Evolutionary conservation across 108 stramenopile species (phyloP), one percentile per base, ranked within the genome.

Genomic region (Discostella pseudostelligera): DNA sequence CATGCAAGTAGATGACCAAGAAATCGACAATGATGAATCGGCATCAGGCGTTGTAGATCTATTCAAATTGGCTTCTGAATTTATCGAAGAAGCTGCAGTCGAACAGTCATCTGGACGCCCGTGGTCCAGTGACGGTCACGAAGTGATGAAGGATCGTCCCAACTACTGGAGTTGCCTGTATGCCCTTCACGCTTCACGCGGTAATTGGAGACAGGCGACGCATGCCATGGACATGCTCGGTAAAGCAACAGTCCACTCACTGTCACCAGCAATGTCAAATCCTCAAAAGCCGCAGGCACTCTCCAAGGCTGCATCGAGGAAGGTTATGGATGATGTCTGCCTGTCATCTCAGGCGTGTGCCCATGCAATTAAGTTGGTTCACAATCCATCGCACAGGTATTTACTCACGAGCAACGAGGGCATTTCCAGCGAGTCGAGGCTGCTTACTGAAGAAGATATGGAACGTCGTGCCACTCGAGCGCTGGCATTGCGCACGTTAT

Each of bases 111-210:
- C 28, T 20, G 3, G 24, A 28, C 26, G 47, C 29, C 32, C 37
- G 21, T 11, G 12, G 2, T 44, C 17, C 25, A 50, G 39, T 63
- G 73, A 44, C 62, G 83, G 28, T 26, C 70, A 36, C 71, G 82
- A 53, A 22, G 45, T 45, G 36, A 59, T 32, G 72, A 76, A 26
- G 40, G 67, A 36, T 25, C 58, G 76, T 16, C 70, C 84, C 16
- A 84, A 90, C 62, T 90, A 85, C 61, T 79, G 77, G 67, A 85
- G 90, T 8, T 84, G 86, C 43, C 69, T 92, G 25, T 94, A 88
- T 59, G 68, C 88, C 1, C 74, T 94, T 10, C 83, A 92, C 72
- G 77, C 82, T 2, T 89, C 88, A 14, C 86, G 84, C 54, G 77
- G 81, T 42, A 59, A 92, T 40, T 94, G 90, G 93, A 81, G 78